These are phyloP conservation scores for Citrus medica DNA, from an alignment of 345 rosid species.

Conservation along the genomic window DNA sequence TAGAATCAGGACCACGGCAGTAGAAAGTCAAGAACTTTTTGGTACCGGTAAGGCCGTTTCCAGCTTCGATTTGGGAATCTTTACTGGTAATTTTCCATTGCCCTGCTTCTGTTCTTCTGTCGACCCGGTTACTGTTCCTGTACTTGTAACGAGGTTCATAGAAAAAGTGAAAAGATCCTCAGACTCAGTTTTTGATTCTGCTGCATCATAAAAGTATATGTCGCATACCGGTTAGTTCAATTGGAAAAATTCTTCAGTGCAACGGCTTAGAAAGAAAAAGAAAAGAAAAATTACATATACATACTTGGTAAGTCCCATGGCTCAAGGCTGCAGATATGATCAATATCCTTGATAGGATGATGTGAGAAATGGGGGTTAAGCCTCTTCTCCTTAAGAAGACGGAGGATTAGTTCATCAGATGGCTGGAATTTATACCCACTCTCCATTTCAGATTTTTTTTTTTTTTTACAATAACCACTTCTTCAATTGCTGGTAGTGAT, in stretches of 20 bases:
- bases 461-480: neutral
- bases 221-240: neutral
- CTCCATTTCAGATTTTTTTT: neutral
- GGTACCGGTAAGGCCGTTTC: neutral
- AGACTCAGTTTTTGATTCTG: neutral
- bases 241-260: too few species aligned
- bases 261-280: too few species aligned
- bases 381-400: conserved; percentile 2
- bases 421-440: conserved; percentile 28
- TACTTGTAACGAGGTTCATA: neutral
- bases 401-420: conserved; percentile 15
- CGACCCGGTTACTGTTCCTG: neutral
- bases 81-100: neutral
- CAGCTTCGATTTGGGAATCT: neutral
- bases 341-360: neutral
- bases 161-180: neutral
- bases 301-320: conserved; percentile 35
- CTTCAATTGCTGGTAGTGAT: conserved; percentile 12
- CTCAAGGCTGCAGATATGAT: conserved; percentile 14
- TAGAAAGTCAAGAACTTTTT: neutral
- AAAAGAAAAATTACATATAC: neutral
- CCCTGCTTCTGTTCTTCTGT: neutral
- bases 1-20: neutral
- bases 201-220: neutral
- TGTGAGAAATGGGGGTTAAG: neutral